Conservation (phyloP, 1,284 basidiomycete species). For the Ustilago esculenta region DNA sequence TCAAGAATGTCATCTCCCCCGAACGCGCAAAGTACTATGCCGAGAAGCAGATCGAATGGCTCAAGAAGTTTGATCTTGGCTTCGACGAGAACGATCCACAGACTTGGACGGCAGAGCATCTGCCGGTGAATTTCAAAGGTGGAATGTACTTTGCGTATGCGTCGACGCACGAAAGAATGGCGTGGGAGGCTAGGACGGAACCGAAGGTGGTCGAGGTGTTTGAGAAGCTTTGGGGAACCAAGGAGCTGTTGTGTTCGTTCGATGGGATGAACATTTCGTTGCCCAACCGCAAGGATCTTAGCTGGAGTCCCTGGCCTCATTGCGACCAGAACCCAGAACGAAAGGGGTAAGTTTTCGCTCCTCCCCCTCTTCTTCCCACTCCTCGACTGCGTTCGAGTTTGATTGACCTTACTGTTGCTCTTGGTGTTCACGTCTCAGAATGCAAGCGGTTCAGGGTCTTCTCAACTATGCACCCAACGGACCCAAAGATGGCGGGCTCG, state of each 20-base stretch:
- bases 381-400: too few relatives aligned
- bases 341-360: too few relatives aligned
- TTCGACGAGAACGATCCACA: slow-evolving; percentile 67
- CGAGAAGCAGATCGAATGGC: slow-evolving; percentile 65
- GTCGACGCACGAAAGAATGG: slow-evolving; percentile 67
- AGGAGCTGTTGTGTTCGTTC: slow-evolving; percentile 68
- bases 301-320: slow-evolving; percentile 67
- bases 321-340: slow-evolving; percentile 67
- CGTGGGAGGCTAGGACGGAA: slow-evolving; percentile 68
- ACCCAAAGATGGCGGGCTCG: slow-evolving; percentile 69
- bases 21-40: slow-evolving; percentile 64
- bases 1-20: slow-evolving; percentile 61
- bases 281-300: slow-evolving; percentile 28
- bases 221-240: slow-evolving; percentile 68
- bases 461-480: slow-evolving; percentile 68
- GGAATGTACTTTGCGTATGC: slow-evolving; percentile 63
- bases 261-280: slow-evolving; percentile 33
- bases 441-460: slow-evolving; percentile 69
- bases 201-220: slow-evolving; percentile 66
- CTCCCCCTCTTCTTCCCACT: too few relatives aligned
- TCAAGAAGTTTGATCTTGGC: slow-evolving; percentile 66
- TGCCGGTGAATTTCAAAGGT: slow-evolving; percentile 63
- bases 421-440: too few relatives aligned
- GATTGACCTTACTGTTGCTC: too few relatives aligned
- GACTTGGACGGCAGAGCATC: slow-evolving; percentile 65